Percentiles rank a stretch among this genome's conserved stretches.
These are phyloP conservation scores for Cladophialophora bantiana DNA, from an alignment of 2,329 filamentous ascomycete genomes.

Conservation along the genomic window DNA sequence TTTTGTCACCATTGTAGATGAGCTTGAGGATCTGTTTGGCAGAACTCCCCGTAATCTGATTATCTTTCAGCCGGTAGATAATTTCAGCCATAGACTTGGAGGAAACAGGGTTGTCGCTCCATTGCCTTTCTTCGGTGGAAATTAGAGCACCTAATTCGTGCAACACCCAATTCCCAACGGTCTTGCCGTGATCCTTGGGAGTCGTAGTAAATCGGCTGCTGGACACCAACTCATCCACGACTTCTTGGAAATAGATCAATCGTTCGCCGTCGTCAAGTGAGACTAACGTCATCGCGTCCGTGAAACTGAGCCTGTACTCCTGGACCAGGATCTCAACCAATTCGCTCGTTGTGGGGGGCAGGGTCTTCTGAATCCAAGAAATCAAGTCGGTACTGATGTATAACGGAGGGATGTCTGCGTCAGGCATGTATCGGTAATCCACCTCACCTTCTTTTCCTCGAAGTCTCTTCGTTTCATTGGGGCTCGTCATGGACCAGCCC, in stretches of 20 bases:
- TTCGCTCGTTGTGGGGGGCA: constrained; percentile 76
- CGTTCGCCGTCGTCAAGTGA: constrained; percentile 78
- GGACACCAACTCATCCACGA: constrained; percentile 48
- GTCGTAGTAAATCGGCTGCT: constrained; percentile 42
- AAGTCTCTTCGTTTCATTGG: constrained; percentile 77
- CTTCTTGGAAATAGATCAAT: constrained; percentile 74
- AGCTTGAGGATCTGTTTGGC: constrained; percentile 66
- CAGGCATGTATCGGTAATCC: constrained; percentile 98
- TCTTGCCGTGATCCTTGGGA: constrained; percentile 52
- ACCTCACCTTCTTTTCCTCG: constrained; percentile 96
- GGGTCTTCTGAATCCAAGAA: constrained; percentile 63
- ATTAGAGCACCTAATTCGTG: constrained; percentile 75
- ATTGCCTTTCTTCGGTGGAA: constrained; percentile 59
- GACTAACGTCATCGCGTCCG: constrained; percentile 83
- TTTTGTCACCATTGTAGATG: constrained; percentile 61
- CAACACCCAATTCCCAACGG: constrained; percentile 72
- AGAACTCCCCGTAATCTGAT: constrained; percentile 60
- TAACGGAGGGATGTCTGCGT: constrained; percentile 85
- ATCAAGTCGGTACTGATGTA: constrained; percentile 76
- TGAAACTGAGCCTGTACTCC: constrained; percentile 73
- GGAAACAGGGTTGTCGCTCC: constrained; percentile 50
- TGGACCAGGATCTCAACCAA: constrained; percentile 68
- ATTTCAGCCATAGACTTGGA: constrained; percentile 54
- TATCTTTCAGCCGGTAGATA: constrained; percentile 52
- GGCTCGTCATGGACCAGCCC: constrained; percentile 84